These are phyloP conservation scores for Neonothopanus nambi DNA, from an alignment of 1,284 basidiomycete genomes.

Conservation along the genomic window DNA sequence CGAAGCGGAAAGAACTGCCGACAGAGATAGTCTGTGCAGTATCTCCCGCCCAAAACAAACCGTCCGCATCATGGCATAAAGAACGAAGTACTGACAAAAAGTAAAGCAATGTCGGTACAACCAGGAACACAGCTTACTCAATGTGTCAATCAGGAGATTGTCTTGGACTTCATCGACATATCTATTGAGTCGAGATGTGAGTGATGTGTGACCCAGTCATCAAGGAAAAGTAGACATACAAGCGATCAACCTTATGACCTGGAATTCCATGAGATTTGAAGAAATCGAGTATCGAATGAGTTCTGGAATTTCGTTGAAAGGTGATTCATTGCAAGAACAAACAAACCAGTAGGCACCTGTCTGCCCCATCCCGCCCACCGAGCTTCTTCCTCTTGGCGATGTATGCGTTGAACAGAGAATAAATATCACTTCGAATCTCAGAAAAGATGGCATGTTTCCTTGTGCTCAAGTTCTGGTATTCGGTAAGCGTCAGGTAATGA, in stretches of 20 bases:
- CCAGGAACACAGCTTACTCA: conserved; percentile 40
- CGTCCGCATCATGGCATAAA: conserved; percentile 62
- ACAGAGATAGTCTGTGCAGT: conserved; percentile 77
- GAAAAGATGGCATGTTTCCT: conserved; percentile 59
- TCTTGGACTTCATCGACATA: conserved; percentile 78
- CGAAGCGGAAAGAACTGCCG: conserved; percentile 71
- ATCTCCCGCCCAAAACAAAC: conserved; percentile 78
- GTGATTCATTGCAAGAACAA: background rate
- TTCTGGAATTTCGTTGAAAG: conserved; percentile 33
- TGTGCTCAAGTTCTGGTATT: conserved; percentile 49
- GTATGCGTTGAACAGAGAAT: conserved; percentile 59
- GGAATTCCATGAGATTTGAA: conserved; percentile 35
- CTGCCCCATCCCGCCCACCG: conserved; percentile 61
- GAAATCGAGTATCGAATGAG: conserved; percentile 50
- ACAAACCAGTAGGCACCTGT: conserved; percentile 48
- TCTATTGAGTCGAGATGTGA: conserved; percentile 31
- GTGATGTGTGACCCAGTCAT: background rate
- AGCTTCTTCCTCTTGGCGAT: conserved; percentile 43
- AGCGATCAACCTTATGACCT: conserved; percentile 51
- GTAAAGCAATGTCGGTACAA: background rate
- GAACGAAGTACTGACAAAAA: conserved; percentile 54
- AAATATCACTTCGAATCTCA: conserved; percentile 46
- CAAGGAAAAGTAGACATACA: conserved; percentile 41
- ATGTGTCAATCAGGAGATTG: conserved; percentile 65
- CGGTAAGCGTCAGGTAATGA: conserved; percentile 42